These are phyloP conservation scores for Silene noctiflora DNA, from an alignment of 179 eudicot genomes.

Conservation along the genomic window DNA sequence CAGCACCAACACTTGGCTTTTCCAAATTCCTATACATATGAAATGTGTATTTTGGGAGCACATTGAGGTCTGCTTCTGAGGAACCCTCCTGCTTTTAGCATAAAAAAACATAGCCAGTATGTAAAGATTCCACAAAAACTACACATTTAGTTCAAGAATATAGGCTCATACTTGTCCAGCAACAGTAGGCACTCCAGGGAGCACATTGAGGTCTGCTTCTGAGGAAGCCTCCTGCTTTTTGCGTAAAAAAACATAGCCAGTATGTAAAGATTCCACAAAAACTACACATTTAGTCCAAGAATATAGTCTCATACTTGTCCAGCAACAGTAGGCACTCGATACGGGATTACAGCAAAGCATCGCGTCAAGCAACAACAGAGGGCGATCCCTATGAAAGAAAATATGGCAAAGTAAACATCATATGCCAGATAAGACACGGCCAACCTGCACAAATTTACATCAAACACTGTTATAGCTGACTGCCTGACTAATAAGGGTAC, in stretches of 20 bases:
- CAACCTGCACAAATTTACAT: constrained; percentile 63
- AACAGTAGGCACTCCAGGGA: too few relatives aligned
- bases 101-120: constrained; percentile 6
- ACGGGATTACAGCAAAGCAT: too few relatives aligned
- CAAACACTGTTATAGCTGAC: not conserved
- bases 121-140: not conserved
- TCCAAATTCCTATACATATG: constrained; percentile 43
- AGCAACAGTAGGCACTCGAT: too few relatives aligned
- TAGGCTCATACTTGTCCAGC: constrained; percentile 72
- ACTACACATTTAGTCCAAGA: not conserved
- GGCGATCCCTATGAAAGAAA: too few relatives aligned
- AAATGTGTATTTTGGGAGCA: constrained; percentile 72
- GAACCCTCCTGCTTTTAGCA: constrained; percentile 79
- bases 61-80: constrained; percentile 78
- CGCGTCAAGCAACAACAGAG: too few relatives aligned
- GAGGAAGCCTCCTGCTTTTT: constrained; percentile 88
- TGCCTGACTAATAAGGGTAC: not conserved
- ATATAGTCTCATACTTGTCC: constrained; percentile 62
- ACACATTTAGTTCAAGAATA: not conserved
- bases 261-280: constrained; percentile 2
- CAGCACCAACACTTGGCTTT: constrained; percentile 55
- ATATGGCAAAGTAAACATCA: constrained; percentile 89
- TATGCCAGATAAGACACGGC: constrained; percentile 81
- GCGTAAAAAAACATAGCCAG: constrained; percentile 9
- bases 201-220: constrained; percentile 74